Evolutionary conservation across 768 basidiomycete species (phyloP).

Genomic region (Panaeolus cyanescens): DNA sequence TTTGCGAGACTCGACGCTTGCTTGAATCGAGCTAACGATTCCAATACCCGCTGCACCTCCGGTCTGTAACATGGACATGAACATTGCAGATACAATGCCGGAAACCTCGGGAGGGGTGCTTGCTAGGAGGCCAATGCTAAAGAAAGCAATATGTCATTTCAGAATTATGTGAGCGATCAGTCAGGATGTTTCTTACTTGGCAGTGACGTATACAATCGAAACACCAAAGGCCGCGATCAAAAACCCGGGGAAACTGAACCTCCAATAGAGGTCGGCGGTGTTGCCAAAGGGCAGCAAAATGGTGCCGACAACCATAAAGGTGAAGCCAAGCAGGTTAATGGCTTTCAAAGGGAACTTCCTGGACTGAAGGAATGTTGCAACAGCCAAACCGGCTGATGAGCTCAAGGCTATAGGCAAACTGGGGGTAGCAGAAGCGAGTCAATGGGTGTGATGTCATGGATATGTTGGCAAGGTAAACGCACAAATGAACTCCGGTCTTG

Average conservation of each 20-base stretch:
- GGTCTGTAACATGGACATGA: slow-evolving; percentile 54
- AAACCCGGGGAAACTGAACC: slow-evolving; percentile 50
- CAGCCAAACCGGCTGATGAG: slow-evolving; percentile 36
- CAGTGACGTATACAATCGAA: slow-evolving; percentile 45
- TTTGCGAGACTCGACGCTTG: slow-evolving; percentile 36
- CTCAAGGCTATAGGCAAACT: slow-evolving; percentile 45
- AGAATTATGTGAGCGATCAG: not conserved
- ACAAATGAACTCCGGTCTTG: slow-evolving; percentile 41
- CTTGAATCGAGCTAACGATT: slow-evolving; percentile 48
- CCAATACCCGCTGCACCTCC: slow-evolving; percentile 56
- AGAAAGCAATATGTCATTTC: not conserved
- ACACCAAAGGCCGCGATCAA: slow-evolving; percentile 45
- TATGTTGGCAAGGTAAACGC: slow-evolving; percentile 7
- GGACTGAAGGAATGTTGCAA: slow-evolving; percentile 37
- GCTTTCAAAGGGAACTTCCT: slow-evolving; percentile 42
- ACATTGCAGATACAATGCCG: slow-evolving; percentile 57
- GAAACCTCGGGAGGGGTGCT: slow-evolving; percentile 48
- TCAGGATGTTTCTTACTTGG: slow-evolving; percentile 39
- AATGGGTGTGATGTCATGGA: not conserved
- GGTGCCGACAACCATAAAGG: slow-evolving; percentile 37
- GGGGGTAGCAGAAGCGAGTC: not conserved
- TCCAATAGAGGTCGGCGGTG: slow-evolving; percentile 44
- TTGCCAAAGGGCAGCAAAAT: slow-evolving; percentile 44
- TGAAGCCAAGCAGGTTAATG: slow-evolving; percentile 44
- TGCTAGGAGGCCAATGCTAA: slow-evolving; percentile 52